A percentile compares a stretch with the other conserved stretches of the same genome.
phyloP scores from a whole-genome alignment of 2,329 filamentous ascomycete species.

The Aureobasidium sp. region DNA sequence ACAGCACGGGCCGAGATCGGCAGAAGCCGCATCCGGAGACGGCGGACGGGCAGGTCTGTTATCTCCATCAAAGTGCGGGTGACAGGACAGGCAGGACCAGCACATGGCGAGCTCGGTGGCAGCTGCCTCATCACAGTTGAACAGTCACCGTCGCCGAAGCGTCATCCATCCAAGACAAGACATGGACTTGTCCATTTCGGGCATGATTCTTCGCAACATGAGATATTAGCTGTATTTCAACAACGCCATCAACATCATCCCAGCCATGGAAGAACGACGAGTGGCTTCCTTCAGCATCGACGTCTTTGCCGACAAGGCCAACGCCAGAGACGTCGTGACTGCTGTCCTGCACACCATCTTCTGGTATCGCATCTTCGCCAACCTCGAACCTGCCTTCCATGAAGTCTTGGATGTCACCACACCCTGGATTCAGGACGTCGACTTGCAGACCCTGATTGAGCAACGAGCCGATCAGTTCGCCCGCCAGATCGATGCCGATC shows the following conservation, averaged over 20 bases:
- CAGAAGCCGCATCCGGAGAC: too few species aligned
- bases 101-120: too few species aligned
- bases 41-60: too few species aligned
- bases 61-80: too few species aligned
- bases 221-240: not conserved
- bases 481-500: conserved; percentile 56
- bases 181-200: not conserved
- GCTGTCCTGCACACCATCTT: conserved; percentile 96
- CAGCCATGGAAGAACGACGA: conserved; percentile 51
- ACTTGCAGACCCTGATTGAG: conserved; percentile 90
- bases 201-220: not conserved
- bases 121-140: too few species aligned
- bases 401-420: conserved; percentile 88
- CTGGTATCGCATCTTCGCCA: conserved; percentile 96
- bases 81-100: too few species aligned
- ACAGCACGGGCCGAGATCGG: too few species aligned
- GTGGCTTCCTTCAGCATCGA: conserved; percentile 89
- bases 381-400: conserved; percentile 71
- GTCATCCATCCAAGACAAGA: not conserved
- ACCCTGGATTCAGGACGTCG: conserved; percentile 80
- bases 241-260: not conserved
- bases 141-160: not conserved
- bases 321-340: conserved; percentile 87
- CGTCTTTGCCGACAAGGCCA: conserved; percentile 83
- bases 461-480: conserved; percentile 73